Conservation (phyloP, 2,329 filamentous ascomycete genomes). For the Pseudogymnoascus sp. region DNA sequence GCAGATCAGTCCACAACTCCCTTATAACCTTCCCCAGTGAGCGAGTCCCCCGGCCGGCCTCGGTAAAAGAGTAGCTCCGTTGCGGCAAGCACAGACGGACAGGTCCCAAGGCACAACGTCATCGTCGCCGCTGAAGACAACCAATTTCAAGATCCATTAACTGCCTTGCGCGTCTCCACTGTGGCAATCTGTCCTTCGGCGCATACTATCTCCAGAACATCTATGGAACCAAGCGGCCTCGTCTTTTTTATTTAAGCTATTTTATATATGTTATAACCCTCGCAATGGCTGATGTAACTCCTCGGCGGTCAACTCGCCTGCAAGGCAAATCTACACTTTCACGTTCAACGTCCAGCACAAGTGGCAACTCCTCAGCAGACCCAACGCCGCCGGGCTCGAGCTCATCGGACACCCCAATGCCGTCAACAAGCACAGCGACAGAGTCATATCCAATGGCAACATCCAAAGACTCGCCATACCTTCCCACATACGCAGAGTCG, state of each 20-base stretch:
- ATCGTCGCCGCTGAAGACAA: slow-evolving; percentile 15
- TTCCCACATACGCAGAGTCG: slow-evolving; percentile 64
- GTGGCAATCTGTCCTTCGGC: slow-evolving; percentile 20
- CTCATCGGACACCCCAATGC: slow-evolving; percentile 11
- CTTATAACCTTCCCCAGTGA: not conserved
- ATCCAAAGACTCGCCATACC: slow-evolving; percentile 45
- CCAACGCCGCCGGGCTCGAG: slow-evolving; percentile 17
- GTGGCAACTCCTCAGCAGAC: not conserved
- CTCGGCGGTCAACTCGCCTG: slow-evolving; percentile 26
- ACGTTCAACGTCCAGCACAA: not conserved
- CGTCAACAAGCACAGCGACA: slow-evolving; percentile 11
- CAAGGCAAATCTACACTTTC: slow-evolving; percentile 20
- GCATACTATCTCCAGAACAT: slow-evolving; percentile 16
- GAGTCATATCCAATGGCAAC: slow-evolving; percentile 17
- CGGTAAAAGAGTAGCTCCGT: not conserved
- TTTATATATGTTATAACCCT: slow-evolving; percentile 23
- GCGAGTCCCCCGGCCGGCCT: not conserved
- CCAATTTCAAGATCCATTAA: slow-evolving; percentile 6
- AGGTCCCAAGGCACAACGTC: slow-evolving; percentile 18
- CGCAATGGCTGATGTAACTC: slow-evolving; percentile 22
- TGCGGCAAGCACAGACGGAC: not conserved
- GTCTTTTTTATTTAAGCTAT: slow-evolving; percentile 4
- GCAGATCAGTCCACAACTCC: slow-evolving; percentile 6
- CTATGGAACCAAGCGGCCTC: slow-evolving; percentile 13
- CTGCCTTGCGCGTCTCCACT: slow-evolving; percentile 5